A percentile compares a stretch with the other conserved stretches of the same genome.
These are phyloP conservation scores for Penicillium sp. DNA, from an alignment of 2,329 filamentous ascomycete species.

Conservation along the genomic window DNA sequence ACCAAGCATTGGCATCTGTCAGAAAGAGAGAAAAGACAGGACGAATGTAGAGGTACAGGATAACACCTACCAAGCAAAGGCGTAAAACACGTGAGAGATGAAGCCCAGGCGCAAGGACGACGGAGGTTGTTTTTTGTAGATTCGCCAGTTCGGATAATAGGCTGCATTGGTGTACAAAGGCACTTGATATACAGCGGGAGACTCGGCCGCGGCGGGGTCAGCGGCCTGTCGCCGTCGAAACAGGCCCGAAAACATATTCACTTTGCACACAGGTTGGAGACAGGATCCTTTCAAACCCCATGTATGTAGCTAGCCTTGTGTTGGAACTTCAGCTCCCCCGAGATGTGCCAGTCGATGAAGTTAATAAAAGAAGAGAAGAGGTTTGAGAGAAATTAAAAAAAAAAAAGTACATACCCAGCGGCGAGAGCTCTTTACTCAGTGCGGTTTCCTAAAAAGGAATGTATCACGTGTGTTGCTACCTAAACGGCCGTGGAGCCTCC, in stretches of 20 bases:
- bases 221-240: conserved; percentile 15
- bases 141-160: conserved; percentile 75
- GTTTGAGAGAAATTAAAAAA: background rate
- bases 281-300: too few species aligned
- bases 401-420: conserved; percentile 2
- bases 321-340: background rate
- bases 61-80: conserved; percentile 57
- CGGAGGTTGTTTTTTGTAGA: conserved; percentile 68
- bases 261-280: background rate
- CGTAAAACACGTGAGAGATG: conserved; percentile 77
- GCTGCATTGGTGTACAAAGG: conserved; percentile 59
- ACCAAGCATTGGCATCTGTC: conserved; percentile 4
- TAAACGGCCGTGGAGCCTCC: background rate
- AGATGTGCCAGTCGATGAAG: background rate
- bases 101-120: conserved; percentile 68
- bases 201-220: conserved; percentile 11
- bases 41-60: too few species aligned
- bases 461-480: conserved; percentile 15
- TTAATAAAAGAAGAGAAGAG: background rate
- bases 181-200: conserved; percentile 28
- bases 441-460: conserved; percentile 17
- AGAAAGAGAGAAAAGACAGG: too few species aligned
- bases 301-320: background rate
- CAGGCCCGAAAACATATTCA: conserved; percentile 16
- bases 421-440: background rate